Percentiles rank a stretch among this genome's conserved stretches.
These are phyloP conservation scores for Ogataea hybrid DNA, from an alignment of 1,139 yeast genomes.

Conservation along the genomic window DNA sequence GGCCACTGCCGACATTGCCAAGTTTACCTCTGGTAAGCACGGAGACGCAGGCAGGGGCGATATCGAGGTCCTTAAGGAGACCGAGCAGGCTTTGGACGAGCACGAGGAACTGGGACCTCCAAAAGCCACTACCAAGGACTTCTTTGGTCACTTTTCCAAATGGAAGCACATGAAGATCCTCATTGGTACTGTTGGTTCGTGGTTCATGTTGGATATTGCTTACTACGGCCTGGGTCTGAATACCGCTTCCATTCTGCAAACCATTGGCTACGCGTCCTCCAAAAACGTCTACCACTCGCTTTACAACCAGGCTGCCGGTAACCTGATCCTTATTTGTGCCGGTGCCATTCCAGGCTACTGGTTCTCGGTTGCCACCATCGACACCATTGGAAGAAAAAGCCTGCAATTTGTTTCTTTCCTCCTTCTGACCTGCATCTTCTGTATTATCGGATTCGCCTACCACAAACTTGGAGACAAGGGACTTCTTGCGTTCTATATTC, in stretches of 20 bases:
- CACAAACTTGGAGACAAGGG: constrained; percentile 63
- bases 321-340: constrained; percentile 84
- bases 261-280: constrained; percentile 75
- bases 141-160: constrained; percentile 70
- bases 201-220: constrained; percentile 96
- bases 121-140: constrained; percentile 59
- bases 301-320: constrained; percentile 82
- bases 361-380: constrained; percentile 74
- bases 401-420: constrained; percentile 73
- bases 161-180: constrained; percentile 87
- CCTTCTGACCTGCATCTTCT: constrained; percentile 64
- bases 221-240: constrained; percentile 87
- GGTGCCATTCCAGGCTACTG: constrained; percentile 93
- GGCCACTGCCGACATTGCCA: constrained; percentile 58
- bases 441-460: constrained; percentile 78
- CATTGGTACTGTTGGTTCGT: constrained; percentile 92
- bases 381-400: constrained; percentile 77
- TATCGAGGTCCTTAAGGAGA: constrained; percentile 33
- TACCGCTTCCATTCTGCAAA: constrained; percentile 74
- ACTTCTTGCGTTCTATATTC: constrained; percentile 67
- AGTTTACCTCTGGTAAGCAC: constrained; percentile 44
- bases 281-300: constrained; percentile 60
- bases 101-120: constrained; percentile 44
- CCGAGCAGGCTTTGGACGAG: constrained; percentile 32
- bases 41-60: constrained; percentile 43